phyloP scores from a whole-genome alignment of 805 yeast genomes.

The Wickerhamiella qilinensis region DNA sequence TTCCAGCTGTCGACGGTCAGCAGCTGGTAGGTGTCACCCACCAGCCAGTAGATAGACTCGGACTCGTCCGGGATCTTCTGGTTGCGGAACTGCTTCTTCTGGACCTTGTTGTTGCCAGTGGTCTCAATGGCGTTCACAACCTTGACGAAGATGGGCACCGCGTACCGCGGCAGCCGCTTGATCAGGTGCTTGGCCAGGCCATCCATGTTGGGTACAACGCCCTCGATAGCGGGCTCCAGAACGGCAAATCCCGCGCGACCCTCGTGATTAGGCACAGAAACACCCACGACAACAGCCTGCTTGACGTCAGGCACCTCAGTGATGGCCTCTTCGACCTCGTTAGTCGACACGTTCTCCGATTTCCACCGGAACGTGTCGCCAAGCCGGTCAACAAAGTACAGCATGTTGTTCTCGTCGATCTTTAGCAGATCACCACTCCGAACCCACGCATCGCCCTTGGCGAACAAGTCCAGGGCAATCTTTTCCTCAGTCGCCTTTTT shows the following conservation, averaged over 20 bases:
- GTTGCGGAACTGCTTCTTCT: constrained; percentile 34
- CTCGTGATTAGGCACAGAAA: constrained; percentile 73
- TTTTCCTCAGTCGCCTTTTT: constrained; percentile 64
- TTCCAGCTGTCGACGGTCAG: constrained; percentile 45
- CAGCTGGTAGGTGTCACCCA: constrained; percentile 35
- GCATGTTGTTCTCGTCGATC: constrained; percentile 47
- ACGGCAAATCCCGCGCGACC: constrained; percentile 92
- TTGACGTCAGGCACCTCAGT: constrained; percentile 26
- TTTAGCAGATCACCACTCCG: constrained; percentile 74
- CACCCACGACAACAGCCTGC: constrained; percentile 71
- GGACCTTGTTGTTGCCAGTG: constrained; percentile 81
- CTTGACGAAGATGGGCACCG: constrained; percentile 70
- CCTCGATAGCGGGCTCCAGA: constrained; percentile 33
- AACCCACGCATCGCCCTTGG: constrained; percentile 81
- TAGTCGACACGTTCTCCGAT: constrained; percentile 85
- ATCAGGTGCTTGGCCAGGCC: constrained; percentile 24
- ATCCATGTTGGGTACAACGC: constrained; percentile 23
- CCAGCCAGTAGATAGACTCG: constrained; percentile 59
- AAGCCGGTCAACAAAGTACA: constrained; percentile 77
- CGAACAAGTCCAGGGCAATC: constrained; percentile 55
- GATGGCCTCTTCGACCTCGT: constrained; percentile 70
- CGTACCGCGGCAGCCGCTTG: constrained; percentile 57
- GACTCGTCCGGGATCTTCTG: constrained; percentile 23
- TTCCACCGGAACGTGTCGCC: constrained; percentile 97
- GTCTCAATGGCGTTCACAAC: constrained; percentile 38